Percentiles rank a stretch among this genome's conserved stretches.
phyloP scores from a whole-genome alignment of 116 monocot species.

The Thalassia testudinum region DNA sequence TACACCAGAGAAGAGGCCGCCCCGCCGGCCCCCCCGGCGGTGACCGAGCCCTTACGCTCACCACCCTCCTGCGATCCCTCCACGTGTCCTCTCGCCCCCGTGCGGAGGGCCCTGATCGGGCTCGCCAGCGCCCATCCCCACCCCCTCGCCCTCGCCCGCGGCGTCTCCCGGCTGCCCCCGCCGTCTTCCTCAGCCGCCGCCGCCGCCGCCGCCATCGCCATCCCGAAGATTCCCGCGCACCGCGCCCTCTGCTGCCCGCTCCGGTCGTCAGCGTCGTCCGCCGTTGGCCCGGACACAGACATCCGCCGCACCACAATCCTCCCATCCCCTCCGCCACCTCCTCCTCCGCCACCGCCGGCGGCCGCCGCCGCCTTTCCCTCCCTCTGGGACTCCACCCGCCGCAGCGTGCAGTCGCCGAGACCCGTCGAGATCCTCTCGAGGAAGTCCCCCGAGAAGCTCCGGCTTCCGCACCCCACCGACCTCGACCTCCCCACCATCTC shows the following conservation, averaged over 20 bases:
- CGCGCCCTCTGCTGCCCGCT: slow-evolving; percentile 25
- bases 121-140: slow-evolving; percentile 81
- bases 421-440: slow-evolving; percentile 73
- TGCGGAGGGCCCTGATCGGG: slow-evolving; percentile 50
- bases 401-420: slow-evolving; percentile 74
- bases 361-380: slow-evolving; percentile 19
- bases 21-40: background rate
- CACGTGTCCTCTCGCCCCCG: background rate
- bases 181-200: slow-evolving; percentile 11
- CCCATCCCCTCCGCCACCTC: background rate
- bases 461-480: slow-evolving; percentile 84
- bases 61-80: background rate
- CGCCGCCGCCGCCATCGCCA: slow-evolving; percentile 16
- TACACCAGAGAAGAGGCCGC: too few species aligned
- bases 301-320: slow-evolving; percentile 16
- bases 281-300: slow-evolving; percentile 1
- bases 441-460: slow-evolving; percentile 91
- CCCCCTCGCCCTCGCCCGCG: slow-evolving; percentile 19
- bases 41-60: background rate
- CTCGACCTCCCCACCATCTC: slow-evolving; percentile 63
- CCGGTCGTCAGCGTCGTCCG: slow-evolving; percentile 6
- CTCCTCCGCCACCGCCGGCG: slow-evolving; percentile 1
- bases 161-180: background rate
- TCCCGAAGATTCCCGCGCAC: slow-evolving; percentile 61
- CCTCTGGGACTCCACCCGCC: slow-evolving; percentile 76